Percentiles rank a stretch among this genome's conserved stretches.
These are phyloP conservation scores for Debaryomyces psychrophilus DNA, from an alignment of 1,139 yeast species.

Conservation along the genomic window DNA sequence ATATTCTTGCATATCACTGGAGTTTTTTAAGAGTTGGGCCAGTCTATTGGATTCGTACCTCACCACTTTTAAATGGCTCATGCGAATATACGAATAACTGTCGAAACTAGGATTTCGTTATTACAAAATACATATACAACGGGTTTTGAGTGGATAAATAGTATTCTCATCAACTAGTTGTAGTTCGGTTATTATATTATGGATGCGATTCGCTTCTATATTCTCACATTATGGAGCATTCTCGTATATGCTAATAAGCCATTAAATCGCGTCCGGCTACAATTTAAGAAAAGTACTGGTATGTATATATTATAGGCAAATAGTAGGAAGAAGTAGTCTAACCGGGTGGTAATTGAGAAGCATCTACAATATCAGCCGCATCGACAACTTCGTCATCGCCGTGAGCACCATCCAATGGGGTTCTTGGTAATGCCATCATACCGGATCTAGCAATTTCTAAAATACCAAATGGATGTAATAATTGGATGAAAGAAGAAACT, in stretches of 20 bases:
- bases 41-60: too few relatives aligned
- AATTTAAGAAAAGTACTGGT: background rate
- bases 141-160: background rate
- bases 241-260: too few relatives aligned
- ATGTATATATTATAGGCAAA: background rate
- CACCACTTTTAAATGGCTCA: too few relatives aligned
- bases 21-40: too few relatives aligned
- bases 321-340: constrained; percentile 30
- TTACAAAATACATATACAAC: too few relatives aligned
- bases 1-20: too few relatives aligned
- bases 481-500: constrained; percentile 80
- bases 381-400: constrained; percentile 56
- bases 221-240: background rate
- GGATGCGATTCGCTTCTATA: too few relatives aligned
- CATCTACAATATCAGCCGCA: constrained; percentile 75
- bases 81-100: too few relatives aligned
- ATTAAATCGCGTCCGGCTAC: background rate
- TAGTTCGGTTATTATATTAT: background rate
- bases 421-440: constrained; percentile 97
- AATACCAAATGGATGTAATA: constrained; percentile 93
- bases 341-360: constrained; percentile 93
- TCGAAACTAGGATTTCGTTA: background rate
- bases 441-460: constrained; percentile 97
- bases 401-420: constrained; percentile 66
- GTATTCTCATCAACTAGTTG: constrained; percentile 7